These are phyloP conservation scores for Monilinia aucupariae DNA, from an alignment of 2,329 filamentous ascomycete genomes.

Conservation along the genomic window DNA sequence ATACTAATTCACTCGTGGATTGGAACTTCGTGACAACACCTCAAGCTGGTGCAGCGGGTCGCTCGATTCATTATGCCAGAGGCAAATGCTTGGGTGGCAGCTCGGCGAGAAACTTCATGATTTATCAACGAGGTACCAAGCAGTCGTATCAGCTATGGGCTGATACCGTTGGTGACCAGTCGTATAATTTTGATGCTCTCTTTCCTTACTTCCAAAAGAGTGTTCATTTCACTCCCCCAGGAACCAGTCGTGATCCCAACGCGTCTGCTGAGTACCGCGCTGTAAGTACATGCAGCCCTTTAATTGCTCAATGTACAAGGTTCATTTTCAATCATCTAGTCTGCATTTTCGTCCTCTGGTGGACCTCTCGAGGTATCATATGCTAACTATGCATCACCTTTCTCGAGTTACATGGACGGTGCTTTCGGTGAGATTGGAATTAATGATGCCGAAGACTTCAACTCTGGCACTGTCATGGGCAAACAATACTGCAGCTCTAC, in stretches of 20 bases:
- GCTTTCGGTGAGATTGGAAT: slow-evolving; percentile 38
- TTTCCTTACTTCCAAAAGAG: slow-evolving; percentile 41
- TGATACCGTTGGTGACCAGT: slow-evolving; percentile 37
- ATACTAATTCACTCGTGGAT: slow-evolving; percentile 4
- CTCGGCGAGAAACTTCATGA: slow-evolving; percentile 37
- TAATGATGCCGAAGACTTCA: neutral
- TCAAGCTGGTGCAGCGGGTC: slow-evolving; percentile 1
- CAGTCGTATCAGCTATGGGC: slow-evolving; percentile 40
- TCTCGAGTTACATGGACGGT: slow-evolving; percentile 34
- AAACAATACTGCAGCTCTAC: slow-evolving; percentile 5
- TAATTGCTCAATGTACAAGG: too few species aligned
- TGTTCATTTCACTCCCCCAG: slow-evolving; percentile 21
- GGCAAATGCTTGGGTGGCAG: slow-evolving; percentile 37
- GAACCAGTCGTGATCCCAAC: neutral
- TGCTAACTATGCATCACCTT: slow-evolving; percentile 38
- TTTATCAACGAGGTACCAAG: slow-evolving; percentile 19
- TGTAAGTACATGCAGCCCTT: neutral
- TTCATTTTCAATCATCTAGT: neutral
- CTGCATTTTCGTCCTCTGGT: slow-evolving; percentile 4
- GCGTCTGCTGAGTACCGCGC: neutral
- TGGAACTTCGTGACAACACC: slow-evolving; percentile 1
- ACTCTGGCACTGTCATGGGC: slow-evolving; percentile 1
- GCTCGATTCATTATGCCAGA: slow-evolving; percentile 26
- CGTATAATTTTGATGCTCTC: slow-evolving; percentile 43
- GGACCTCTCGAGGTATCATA: slow-evolving; percentile 41